Conservation (phyloP, 805 yeast species). For the Torulaspora gathmanii region DNA sequence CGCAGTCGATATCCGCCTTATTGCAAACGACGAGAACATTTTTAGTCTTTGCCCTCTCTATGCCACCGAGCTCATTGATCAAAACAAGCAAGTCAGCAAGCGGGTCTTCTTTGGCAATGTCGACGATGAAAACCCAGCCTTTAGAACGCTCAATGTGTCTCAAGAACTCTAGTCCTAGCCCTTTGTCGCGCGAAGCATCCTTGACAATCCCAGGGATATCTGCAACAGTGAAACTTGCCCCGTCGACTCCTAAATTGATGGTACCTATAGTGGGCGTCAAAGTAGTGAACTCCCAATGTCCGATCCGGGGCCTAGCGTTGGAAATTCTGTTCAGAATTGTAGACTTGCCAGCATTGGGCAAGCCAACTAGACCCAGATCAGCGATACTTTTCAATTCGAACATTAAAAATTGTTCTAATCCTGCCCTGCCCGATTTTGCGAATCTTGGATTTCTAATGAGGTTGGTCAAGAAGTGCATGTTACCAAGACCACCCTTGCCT, state of each 20-base stretch:
- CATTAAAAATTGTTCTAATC: slow-evolving; percentile 60
- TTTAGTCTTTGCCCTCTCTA: slow-evolving; percentile 54
- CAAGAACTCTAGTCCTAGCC: slow-evolving; percentile 90
- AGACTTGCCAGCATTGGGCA: slow-evolving; percentile 96
- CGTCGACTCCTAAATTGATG: slow-evolving; percentile 58
- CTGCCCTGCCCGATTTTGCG: slow-evolving; percentile 71
- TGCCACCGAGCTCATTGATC: slow-evolving; percentile 64
- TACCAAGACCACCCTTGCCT: slow-evolving; percentile 93
- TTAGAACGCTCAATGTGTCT: slow-evolving; percentile 90
- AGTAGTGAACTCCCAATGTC: slow-evolving; percentile 97
- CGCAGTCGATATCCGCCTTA: slow-evolving; percentile 72
- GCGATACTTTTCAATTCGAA: slow-evolving; percentile 87
- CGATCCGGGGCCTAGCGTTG: slow-evolving; percentile 83
- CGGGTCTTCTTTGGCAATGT: slow-evolving; percentile 66
- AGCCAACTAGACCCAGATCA: slow-evolving; percentile 88
- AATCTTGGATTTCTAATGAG: slow-evolving; percentile 86
- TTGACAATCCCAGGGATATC: slow-evolving; percentile 94
- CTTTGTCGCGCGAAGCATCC: slow-evolving; percentile 81
- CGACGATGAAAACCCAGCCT: slow-evolving; percentile 82
- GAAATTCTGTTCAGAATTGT: slow-evolving; percentile 83
- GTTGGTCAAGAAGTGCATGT: slow-evolving; percentile 86
- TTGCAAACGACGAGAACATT: slow-evolving; percentile 77
- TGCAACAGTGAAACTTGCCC: slow-evolving; percentile 77
- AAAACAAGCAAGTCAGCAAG: slow-evolving; percentile 57
- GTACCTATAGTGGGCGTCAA: slow-evolving; percentile 91